A percentile compares a stretch with the other conserved stretches of the same genome.
These are phyloP conservation scores for Calonectria naviculata DNA, from an alignment of 2,329 filamentous ascomycete genomes.

Conservation along the genomic window DNA sequence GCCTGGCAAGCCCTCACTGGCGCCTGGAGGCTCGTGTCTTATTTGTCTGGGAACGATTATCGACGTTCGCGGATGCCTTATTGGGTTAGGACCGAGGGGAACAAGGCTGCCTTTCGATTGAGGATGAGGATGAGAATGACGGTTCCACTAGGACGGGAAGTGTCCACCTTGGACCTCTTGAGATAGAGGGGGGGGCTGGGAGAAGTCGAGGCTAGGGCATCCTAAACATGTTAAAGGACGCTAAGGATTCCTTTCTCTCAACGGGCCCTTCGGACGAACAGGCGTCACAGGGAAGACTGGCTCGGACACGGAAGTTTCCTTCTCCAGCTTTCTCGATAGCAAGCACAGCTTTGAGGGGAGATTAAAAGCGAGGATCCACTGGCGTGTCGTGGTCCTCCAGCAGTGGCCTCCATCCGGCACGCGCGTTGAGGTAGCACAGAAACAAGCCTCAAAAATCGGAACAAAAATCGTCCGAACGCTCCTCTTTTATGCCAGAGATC, in stretches of 20 bases:
- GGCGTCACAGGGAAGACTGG: background rate
- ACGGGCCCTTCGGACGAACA: background rate
- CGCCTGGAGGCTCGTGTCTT: background rate
- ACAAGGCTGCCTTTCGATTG: background rate
- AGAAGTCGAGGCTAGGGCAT: background rate
- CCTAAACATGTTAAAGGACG: background rate
- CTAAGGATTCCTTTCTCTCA: background rate
- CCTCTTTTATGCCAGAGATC: conserved; percentile 1
- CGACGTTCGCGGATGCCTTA: background rate
- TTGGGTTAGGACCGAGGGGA: background rate
- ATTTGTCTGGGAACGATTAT: conserved; percentile 1
- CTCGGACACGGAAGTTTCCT: background rate
- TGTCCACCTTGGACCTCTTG: background rate
- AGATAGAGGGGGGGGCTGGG: background rate
- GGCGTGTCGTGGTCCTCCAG: background rate
- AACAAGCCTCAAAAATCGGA: background rate
- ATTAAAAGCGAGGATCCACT: background rate
- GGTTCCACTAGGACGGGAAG: conserved; percentile 15
- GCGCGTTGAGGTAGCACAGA: background rate
- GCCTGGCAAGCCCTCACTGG: background rate
- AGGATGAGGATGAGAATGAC: background rate
- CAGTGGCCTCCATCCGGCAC: background rate
- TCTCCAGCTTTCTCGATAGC: background rate
- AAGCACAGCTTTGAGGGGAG: background rate
- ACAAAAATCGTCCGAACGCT: conserved; percentile 2